Conservation (phyloP, 306 rosid genomes). For the Prunus mongolica region DNA sequence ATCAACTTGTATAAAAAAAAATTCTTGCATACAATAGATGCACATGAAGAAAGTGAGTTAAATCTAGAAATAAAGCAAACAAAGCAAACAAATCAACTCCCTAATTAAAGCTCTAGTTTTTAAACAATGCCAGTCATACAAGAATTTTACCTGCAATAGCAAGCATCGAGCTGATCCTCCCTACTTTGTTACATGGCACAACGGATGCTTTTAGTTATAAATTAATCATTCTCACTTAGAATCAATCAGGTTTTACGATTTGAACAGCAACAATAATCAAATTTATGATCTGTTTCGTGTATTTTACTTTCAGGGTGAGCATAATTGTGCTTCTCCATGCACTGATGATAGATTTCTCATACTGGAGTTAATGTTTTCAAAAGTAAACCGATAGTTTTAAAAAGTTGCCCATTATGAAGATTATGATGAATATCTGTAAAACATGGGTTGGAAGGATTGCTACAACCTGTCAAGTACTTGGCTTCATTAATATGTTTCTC, state of each 20-base stretch:
- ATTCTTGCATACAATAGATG: background rate
- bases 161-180: no score
- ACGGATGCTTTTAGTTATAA: no score
- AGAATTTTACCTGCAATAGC: background rate
- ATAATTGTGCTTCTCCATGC: background rate
- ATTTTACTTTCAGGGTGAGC: background rate
- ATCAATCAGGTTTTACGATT: no score
- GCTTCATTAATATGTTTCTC: slow-evolving; percentile 4
- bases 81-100: background rate
- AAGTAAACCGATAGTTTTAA: background rate
- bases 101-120: background rate
- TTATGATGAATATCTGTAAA: slow-evolving; percentile 14
- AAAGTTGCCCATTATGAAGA: slow-evolving; percentile 8
- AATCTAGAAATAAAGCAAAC: background rate
- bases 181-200: no score
- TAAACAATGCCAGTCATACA: background rate
- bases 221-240: no score
- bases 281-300: background rate
- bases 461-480: slow-evolving; percentile 1
- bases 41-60: background rate
- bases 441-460: slow-evolving; percentile 3
- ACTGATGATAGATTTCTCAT: background rate
- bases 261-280: background rate
- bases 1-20: no score
- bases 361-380: background rate